A percentile compares a stretch with the other conserved stretches of the same genome.
Conservation (phyloP, 495 filamentous ascomycete genomes). For the Aspergillus homomorphus region DNA sequence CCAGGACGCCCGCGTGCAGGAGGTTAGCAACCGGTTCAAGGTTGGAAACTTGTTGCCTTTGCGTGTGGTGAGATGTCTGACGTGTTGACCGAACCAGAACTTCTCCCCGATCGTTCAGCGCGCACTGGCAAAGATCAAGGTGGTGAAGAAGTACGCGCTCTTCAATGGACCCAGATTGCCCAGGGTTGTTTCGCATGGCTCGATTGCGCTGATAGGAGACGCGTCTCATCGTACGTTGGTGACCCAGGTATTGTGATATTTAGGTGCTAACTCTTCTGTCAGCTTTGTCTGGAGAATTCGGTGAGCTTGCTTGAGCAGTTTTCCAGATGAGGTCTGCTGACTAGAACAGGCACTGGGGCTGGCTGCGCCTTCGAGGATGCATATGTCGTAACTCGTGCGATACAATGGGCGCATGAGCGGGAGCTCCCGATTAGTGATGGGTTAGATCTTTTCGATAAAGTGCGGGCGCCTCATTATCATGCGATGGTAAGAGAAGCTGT, state of each 20-base stretch:
- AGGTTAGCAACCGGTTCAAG: constrained; percentile 17
- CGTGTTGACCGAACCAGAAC: too few relatives aligned
- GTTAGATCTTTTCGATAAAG: constrained; percentile 21
- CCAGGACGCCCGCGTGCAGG: constrained; percentile 14
- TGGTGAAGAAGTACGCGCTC: constrained; percentile 24
- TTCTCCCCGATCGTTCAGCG: constrained; percentile 21
- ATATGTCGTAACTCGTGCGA: constrained; percentile 42
- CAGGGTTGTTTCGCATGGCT: constrained; percentile 9
- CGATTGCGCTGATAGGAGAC: constrained; percentile 26
- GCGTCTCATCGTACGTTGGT: constrained; percentile 26
- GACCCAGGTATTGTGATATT: neutral
- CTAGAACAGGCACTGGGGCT: constrained; percentile 48
- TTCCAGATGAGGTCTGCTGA: neutral
- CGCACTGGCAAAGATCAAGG: constrained; percentile 16
- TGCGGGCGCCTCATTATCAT: constrained; percentile 26
- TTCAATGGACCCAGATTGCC: constrained; percentile 22
- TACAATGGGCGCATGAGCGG: constrained; percentile 19
- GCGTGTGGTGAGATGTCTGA: neutral
- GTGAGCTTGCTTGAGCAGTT: neutral
- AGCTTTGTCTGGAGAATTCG: constrained; percentile 28
- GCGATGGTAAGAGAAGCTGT: constrained; percentile 17
- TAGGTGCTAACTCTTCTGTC: neutral
- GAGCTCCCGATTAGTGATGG: constrained; percentile 7
- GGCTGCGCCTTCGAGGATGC: constrained; percentile 62
- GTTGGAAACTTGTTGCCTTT: constrained; percentile 1